These are phyloP conservation scores for Aurantiochytrium sp. DNA, from an alignment of 108 stramenopile species.

Conservation along the genomic window DNA sequence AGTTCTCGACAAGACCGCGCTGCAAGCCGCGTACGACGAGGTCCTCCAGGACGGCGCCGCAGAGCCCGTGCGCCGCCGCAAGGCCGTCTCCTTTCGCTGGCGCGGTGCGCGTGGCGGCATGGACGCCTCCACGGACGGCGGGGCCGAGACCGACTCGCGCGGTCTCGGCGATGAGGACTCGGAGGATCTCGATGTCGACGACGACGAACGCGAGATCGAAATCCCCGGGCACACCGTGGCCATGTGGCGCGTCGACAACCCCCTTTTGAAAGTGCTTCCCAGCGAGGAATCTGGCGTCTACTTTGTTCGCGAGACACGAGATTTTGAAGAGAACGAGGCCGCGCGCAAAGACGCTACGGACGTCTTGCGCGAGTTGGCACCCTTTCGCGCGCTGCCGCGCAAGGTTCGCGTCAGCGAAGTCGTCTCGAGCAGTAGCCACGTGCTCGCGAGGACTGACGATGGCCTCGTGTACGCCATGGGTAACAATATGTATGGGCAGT, in stretches of 20 bases:
- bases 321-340: no score
- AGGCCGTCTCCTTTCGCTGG: not conserved
- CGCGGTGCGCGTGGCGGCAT: not conserved
- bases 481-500: conserved; percentile 6
- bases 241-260: not conserved
- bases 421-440: not conserved
- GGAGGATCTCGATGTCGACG: not conserved
- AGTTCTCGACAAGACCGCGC: not conserved
- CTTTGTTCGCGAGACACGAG: not conserved
- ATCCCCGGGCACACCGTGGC: not conserved
- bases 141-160: not conserved
- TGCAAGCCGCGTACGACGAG: not conserved
- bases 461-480: conserved; percentile 6
- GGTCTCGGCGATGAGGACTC: not conserved
- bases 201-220: not conserved
- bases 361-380: not conserved
- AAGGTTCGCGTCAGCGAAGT: not conserved
- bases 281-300: not conserved
- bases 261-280: not conserved
- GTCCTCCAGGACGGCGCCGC: not conserved
- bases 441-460: not conserved
- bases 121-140: not conserved
- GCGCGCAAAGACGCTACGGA: not conserved
- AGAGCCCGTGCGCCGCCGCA: not conserved
- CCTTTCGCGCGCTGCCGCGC: not conserved